Evolutionary conservation across 441 rosid genomes (phyloP).

Genomic region (Populus tomentosa): DNA sequence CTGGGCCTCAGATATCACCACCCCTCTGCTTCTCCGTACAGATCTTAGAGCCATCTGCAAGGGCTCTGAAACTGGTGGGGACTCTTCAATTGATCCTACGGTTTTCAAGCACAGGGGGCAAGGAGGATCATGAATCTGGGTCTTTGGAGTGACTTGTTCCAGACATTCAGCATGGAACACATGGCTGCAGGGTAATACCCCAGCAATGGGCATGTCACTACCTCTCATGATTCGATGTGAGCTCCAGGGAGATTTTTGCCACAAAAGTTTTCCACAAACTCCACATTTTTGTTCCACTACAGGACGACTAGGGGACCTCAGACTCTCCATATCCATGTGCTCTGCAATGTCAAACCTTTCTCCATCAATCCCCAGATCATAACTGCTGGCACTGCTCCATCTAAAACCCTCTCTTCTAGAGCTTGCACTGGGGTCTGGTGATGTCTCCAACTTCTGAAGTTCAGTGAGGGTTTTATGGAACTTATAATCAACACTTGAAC

Average conservation of each 20-base stretch:
- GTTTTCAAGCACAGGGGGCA: conserved; percentile 72
- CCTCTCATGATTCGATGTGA: conserved; percentile 68
- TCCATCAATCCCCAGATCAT: conserved; percentile 57
- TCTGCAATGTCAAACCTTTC: conserved; percentile 47
- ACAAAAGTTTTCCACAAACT: conserved; percentile 60
- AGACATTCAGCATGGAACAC: conserved; percentile 90
- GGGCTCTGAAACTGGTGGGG: conserved; percentile 52
- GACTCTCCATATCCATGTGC: conserved; percentile 34
- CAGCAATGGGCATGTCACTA: conserved; percentile 72
- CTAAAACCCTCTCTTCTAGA: conserved; percentile 75
- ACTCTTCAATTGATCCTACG: conserved; percentile 39
- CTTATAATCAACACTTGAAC: conserved; percentile 37
- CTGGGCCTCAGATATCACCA: conserved; percentile 36
- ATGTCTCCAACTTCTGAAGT: conserved; percentile 41
- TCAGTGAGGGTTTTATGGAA: conserved; percentile 48
- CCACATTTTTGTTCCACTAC: conserved; percentile 58
- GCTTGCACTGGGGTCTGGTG: conserved; percentile 57
- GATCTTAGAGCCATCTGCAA: conserved; percentile 65
- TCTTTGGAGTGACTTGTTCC: conserved; percentile 68
- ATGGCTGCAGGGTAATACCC: conserved; percentile 75
- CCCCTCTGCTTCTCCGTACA: conserved; percentile 49
- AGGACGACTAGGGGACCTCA: conserved; percentile 28
- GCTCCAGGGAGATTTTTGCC: conserved; percentile 88
- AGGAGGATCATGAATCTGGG: conserved; percentile 64
- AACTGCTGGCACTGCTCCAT: conserved; percentile 68